These are phyloP conservation scores for Stagonosporopsis vannaccii DNA, from an alignment of 2,329 filamentous ascomycete species.

Conservation along the genomic window DNA sequence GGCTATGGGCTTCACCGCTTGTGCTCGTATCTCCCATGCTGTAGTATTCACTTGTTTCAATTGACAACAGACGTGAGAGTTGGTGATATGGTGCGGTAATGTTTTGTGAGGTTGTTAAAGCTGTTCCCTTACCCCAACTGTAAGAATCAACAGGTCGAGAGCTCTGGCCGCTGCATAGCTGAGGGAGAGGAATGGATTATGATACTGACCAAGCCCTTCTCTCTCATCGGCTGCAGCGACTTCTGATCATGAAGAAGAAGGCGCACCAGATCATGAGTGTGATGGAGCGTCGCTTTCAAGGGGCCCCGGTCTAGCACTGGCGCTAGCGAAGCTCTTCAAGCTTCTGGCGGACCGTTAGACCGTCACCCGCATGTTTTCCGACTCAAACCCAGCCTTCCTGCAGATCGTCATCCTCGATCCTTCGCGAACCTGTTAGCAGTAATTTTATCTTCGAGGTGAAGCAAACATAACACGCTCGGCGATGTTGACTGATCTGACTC, in stretches of 20 bases:
- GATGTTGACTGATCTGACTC: no score
- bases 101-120: no score
- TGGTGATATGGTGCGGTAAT: no score
- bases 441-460: no score
- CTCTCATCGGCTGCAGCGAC: not conserved
- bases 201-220: not conserved
- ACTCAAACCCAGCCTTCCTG: slow-evolving; percentile 3
- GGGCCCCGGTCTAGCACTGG: not conserved
- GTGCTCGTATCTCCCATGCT: not conserved
- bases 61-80: not conserved
- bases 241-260: not conserved
- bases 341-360: slow-evolving; percentile 7
- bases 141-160: no score
- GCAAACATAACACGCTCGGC: no score
- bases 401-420: not conserved
- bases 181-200: no score
- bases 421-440: not conserved
- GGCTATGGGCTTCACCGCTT: no score
- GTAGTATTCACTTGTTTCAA: not conserved
- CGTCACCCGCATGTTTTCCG: not conserved
- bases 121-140: no score
- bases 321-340: slow-evolving; percentile 12
- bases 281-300: not conserved
- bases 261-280: not conserved
- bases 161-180: no score